Conservation (phyloP, 345 rosid species). For the Murraya paniculata region DNA sequence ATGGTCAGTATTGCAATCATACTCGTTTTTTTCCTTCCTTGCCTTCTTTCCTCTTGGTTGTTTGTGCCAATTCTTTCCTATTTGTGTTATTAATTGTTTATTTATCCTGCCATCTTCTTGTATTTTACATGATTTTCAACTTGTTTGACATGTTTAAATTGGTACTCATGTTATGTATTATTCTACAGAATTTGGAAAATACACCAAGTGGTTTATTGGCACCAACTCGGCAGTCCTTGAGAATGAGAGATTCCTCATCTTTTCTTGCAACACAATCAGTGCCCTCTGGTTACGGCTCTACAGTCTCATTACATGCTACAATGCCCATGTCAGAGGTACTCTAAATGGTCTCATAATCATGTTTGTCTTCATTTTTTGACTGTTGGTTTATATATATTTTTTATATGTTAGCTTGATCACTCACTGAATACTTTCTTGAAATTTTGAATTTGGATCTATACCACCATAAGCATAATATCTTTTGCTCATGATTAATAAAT, state of each 20-base stretch:
- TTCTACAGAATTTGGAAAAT: conserved; percentile 26
- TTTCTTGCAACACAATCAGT: conserved; percentile 19
- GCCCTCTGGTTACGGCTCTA: conserved; percentile 25
- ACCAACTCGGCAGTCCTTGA: conserved; percentile 21
- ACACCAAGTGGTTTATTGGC: conserved; percentile 20
- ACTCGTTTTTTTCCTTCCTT: neutral
- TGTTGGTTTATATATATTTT: neutral
- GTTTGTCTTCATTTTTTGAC: neutral
- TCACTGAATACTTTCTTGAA: neutral
- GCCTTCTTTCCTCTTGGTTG: neutral
- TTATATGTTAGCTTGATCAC: neutral
- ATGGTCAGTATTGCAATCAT: neutral
- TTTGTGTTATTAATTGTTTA: neutral
- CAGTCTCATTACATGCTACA: conserved; percentile 19
- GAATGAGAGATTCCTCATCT: conserved; percentile 21
- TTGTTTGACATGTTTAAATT: neutral
- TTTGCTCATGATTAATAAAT: neutral
- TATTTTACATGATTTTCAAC: conserved; percentile 4
- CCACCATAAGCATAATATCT: neutral
- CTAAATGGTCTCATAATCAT: neutral
- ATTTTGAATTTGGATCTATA: neutral
- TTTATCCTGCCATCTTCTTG: neutral
- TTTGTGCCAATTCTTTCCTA: neutral
- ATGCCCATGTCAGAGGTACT: conserved; percentile 41
- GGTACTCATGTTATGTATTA: conserved; percentile 7